These are phyloP conservation scores for Hypsizygus marmoreus DNA, from an alignment of 768 basidiomycete genomes.

Conservation along the genomic window DNA sequence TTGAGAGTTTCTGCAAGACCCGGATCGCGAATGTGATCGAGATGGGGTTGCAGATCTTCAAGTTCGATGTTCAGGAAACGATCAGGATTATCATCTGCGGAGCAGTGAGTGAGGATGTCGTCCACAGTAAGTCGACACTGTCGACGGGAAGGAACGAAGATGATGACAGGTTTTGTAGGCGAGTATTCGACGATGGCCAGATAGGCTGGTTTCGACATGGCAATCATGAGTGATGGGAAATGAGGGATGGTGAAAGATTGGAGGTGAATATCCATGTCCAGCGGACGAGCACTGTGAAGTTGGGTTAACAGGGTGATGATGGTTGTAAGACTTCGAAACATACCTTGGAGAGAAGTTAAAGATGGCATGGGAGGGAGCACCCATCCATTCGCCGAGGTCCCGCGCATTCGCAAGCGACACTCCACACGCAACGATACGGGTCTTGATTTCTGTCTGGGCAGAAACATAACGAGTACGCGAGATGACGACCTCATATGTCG, in stretches of 20 bases:
- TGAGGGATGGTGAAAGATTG: slow-evolving; percentile 97
- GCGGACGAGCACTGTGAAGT: slow-evolving; percentile 76
- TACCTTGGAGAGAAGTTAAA: slow-evolving; percentile 97
- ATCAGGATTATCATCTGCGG: slow-evolving; percentile 81
- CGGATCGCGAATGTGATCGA: slow-evolving; percentile 81
- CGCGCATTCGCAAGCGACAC: slow-evolving; percentile 95
- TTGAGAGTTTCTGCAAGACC: slow-evolving; percentile 78
- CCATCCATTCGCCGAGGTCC: slow-evolving; percentile 98
- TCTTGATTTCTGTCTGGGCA: slow-evolving; percentile 89
- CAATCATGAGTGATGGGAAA: slow-evolving; percentile 97
- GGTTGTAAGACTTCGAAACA: slow-evolving; percentile 9
- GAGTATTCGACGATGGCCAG: slow-evolving; percentile 90
- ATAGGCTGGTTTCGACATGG: slow-evolving; percentile 99
- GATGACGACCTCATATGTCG: slow-evolving; percentile 94
- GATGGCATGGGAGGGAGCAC: slow-evolving; percentile 87
- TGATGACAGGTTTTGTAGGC: slow-evolving; percentile 80
- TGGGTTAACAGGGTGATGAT: slow-evolving; percentile 7
- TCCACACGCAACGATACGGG: slow-evolving; percentile 91
- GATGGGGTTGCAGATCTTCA: slow-evolving; percentile 81
- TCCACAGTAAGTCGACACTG: slow-evolving; percentile 95
- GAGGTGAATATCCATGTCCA: slow-evolving; percentile 96
- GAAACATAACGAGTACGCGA: slow-evolving; percentile 97
- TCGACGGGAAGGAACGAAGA: slow-evolving; percentile 90
- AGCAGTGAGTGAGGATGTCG: slow-evolving; percentile 85
- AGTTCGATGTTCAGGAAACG: slow-evolving; percentile 89